phyloP scores from a whole-genome alignment of 805 yeast genomes.

The Candida anglica region DNA sequence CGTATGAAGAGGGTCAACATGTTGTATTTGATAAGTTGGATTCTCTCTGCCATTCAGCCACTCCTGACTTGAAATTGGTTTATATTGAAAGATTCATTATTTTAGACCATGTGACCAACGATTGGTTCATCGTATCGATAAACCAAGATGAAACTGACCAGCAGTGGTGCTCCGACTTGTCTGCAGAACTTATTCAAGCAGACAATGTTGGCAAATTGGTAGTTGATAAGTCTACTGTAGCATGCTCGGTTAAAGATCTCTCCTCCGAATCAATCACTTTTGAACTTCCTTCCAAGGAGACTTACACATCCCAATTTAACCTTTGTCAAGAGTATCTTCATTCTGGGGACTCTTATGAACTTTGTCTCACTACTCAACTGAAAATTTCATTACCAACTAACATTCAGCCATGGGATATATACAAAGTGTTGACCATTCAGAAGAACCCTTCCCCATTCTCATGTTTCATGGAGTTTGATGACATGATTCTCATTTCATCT shows the following conservation, averaged over 20 bases:
- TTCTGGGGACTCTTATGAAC: conserved; percentile 89
- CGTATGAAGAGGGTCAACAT: conserved; percentile 82
- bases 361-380: conserved; percentile 82
- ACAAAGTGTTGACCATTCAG: conserved; percentile 57
- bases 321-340: conserved; percentile 64
- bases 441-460: conserved; percentile 93
- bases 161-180: conserved; percentile 29
- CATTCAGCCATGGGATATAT: conserved; percentile 71
- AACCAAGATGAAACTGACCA: conserved; percentile 22
- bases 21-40: conserved; percentile 28
- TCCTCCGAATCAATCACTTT: conserved; percentile 19
- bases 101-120: conserved; percentile 43
- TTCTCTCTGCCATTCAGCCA: conserved; percentile 25
- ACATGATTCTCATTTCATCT: conserved; percentile 67
- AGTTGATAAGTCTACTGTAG: conserved; percentile 18
- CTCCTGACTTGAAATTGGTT: conserved; percentile 75
- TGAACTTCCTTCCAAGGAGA: conserved; percentile 48
- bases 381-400: conserved; percentile 47
- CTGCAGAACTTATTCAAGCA: conserved; percentile 7
- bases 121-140: conserved; percentile 52
- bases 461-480: conserved; percentile 68
- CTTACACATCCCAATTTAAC: conserved; percentile 53
- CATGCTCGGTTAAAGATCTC: conserved; percentile 21
- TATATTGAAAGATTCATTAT: conserved; percentile 64
- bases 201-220: conserved; percentile 5